phyloP scores from a whole-genome alignment of 371 early-diverging fungal species.

The Conidiobolus incongruus region DNA sequence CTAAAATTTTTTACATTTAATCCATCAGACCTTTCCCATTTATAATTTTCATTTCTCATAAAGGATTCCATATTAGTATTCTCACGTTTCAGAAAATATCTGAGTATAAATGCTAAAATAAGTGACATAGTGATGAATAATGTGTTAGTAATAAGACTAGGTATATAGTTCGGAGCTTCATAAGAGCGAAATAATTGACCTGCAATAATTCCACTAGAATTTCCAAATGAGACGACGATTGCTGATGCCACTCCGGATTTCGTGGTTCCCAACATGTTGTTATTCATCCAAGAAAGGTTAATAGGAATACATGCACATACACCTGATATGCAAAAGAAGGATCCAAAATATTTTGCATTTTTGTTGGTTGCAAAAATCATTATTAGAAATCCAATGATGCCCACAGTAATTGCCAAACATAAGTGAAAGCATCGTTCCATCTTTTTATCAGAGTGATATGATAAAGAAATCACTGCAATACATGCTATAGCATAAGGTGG shows the following conservation, averaged over 20 bases:
- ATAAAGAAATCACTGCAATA: slow-evolving; percentile 21
- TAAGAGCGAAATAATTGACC: slow-evolving; percentile 5
- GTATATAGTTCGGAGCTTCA: slow-evolving; percentile 3
- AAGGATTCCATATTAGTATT: too few relatives aligned
- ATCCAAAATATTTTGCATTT: slow-evolving; percentile 20
- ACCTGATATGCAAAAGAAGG: slow-evolving; percentile 23
- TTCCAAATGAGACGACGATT: slow-evolving; percentile 27
- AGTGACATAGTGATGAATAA: background rate
- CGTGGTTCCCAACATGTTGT: slow-evolving; percentile 33
- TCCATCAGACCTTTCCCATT: too few relatives aligned
- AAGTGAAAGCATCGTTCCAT: slow-evolving; percentile 36
- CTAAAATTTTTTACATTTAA: too few relatives aligned
- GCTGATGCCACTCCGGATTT: slow-evolving; percentile 30
- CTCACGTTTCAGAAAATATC: too few relatives aligned
- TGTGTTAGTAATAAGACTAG: background rate
- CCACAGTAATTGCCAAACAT: slow-evolving; percentile 25
- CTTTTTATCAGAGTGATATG: slow-evolving; percentile 34
- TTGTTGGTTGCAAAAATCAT: slow-evolving; percentile 17
- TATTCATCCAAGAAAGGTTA: slow-evolving; percentile 33
- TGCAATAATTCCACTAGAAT: slow-evolving; percentile 14
- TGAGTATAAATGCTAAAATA: too few relatives aligned
- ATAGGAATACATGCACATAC: slow-evolving; percentile 28
- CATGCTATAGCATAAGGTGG: slow-evolving; percentile 22
- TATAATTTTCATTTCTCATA: too few relatives aligned
- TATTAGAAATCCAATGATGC: slow-evolving; percentile 35